Conservation (phyloP, 495 filamentous ascomycete species). For the Emericellopsis terricola region DNA sequence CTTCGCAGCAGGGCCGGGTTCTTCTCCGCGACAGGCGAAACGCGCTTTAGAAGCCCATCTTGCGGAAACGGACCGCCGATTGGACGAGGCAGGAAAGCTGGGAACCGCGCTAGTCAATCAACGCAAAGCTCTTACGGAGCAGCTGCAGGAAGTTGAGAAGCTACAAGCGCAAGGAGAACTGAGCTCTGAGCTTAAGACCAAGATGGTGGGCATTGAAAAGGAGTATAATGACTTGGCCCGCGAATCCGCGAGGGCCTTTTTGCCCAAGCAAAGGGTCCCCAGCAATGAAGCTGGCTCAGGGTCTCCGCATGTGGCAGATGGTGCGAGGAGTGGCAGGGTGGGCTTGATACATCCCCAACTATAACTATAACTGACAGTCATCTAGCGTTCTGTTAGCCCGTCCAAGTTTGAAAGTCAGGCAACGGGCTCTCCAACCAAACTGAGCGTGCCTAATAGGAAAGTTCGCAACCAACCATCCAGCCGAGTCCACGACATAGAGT, state of each 20-base stretch:
- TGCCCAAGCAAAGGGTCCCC: conserved; percentile 64
- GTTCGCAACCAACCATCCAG: conserved; percentile 77
- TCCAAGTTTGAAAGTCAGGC: conserved; percentile 72
- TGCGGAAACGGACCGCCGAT: conserved; percentile 71
- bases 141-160: conserved; percentile 68
- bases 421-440: conserved; percentile 76
- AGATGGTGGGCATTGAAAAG: conserved; percentile 70
- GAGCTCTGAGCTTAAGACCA: conserved; percentile 64
- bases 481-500: conserved; percentile 83
- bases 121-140: conserved; percentile 58
- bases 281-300: conserved; percentile 42
- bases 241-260: conserved; percentile 74
- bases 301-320: conserved; percentile 42
- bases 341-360: no score
- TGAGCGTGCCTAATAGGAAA: conserved; percentile 66
- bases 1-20: conserved; percentile 55
- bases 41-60: conserved; percentile 81
- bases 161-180: conserved; percentile 67
- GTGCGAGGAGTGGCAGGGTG: conserved; percentile 36
- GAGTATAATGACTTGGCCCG: conserved; percentile 91
- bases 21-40: conserved; percentile 73
- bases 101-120: conserved; percentile 76
- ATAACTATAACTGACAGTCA: no score
- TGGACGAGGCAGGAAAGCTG: conserved; percentile 78
- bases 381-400: conserved; percentile 56